Evolutionary conservation across 1,284 basidiomycete species (phyloP).

Genomic region (Sphagnurus paluster): DNA sequence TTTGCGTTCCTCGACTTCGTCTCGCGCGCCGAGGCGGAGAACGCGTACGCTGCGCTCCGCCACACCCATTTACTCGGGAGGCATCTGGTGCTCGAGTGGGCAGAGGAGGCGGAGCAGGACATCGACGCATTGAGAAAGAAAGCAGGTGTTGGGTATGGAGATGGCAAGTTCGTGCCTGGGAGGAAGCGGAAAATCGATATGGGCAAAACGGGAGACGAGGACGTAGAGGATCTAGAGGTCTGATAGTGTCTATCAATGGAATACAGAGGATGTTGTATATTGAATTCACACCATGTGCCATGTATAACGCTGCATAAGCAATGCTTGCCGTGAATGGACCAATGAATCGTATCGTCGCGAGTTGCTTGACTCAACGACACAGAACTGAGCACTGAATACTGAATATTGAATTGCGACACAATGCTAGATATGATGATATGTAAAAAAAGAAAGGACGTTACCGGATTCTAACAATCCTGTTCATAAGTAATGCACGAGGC

Average conservation of each 20-base stretch:
- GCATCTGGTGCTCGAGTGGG: constrained; percentile 95
- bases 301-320: no score
- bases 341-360: no score
- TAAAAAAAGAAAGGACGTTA: no score
- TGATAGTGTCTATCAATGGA: constrained; percentile 6
- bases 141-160: constrained; percentile 73
- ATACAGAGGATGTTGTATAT: no score
- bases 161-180: constrained; percentile 66
- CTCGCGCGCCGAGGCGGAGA: constrained; percentile 83
- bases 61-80: constrained; percentile 96
- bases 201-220: constrained; percentile 44
- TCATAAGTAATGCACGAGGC: no score
- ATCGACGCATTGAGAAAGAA: constrained; percentile 77
- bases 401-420: no score
- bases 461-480: no score
- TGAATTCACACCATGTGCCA: no score
- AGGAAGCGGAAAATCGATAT: constrained; percentile 68
- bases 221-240: constrained; percentile 24
- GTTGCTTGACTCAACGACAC: no score
- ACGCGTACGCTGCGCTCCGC: constrained; percentile 79
- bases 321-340: no score
- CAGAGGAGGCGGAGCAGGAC: constrained; percentile 77
- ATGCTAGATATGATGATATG: no score
- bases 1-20: constrained; percentile 97
- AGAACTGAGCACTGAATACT: no score